A percentile compares a stretch with the other conserved stretches of the same genome.
These are phyloP conservation scores for Sporothrix humicola DNA, from an alignment of 2,329 filamentous ascomycete genomes.

Conservation along the genomic window DNA sequence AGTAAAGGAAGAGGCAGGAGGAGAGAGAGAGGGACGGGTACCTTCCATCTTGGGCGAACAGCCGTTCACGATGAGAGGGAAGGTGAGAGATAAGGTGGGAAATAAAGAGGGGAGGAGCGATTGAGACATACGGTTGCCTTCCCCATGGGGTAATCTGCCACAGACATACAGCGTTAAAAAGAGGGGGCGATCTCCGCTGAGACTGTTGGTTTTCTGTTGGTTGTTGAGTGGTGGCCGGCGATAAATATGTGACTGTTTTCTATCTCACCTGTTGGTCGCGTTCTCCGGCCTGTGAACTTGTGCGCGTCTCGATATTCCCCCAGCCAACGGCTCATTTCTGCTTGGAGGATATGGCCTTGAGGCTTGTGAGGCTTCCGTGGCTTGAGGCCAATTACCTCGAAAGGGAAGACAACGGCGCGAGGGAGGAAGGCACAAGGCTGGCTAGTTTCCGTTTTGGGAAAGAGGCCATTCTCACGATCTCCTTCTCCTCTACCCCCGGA, in stretches of 20 bases:
- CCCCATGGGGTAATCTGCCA: background rate
- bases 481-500: background rate
- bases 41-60: background rate
- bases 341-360: no score
- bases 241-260: background rate
- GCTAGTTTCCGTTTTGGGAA: constrained; percentile 12
- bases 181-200: constrained; percentile 1
- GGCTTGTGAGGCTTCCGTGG: background rate
- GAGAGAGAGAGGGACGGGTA: background rate
- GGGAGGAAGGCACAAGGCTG: background rate
- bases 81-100: background rate
- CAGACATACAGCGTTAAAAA: background rate
- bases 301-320: background rate
- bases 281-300: background rate
- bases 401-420: background rate
- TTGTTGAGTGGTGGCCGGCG: background rate
- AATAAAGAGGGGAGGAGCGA: background rate
- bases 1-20: background rate
- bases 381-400: background rate
- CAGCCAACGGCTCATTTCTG: no score
- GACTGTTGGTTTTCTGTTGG: background rate
- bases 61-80: background rate
- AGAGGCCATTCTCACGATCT: background rate
- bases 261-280: background rate
- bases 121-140: background rate